Percentiles rank a stretch among this genome's conserved stretches.
These are phyloP conservation scores for Carex arenaria DNA, from an alignment of 202 grass and related monocot genomes.

Conservation along the genomic window DNA sequence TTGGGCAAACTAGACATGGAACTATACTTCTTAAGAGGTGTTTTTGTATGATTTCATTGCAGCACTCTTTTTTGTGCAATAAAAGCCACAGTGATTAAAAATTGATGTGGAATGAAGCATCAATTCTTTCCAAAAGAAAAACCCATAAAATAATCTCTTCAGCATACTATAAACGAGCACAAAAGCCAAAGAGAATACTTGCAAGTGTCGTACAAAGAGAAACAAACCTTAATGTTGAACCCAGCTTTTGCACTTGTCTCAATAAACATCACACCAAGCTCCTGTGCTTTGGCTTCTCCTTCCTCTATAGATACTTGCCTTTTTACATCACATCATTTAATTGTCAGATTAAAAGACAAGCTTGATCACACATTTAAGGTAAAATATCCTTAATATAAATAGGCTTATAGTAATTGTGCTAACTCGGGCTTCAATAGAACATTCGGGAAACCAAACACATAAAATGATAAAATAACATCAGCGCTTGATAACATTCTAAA, in stretches of 20 bases:
- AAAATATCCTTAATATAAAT: background rate
- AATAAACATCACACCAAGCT: slow-evolving; percentile 98
- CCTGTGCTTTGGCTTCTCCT: slow-evolving; percentile 88
- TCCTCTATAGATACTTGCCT: slow-evolving; percentile 64
- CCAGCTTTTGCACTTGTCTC: slow-evolving; percentile 99
- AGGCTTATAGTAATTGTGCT: background rate
- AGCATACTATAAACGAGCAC: background rate
- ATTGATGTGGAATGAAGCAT: background rate
- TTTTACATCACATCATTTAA: slow-evolving; percentile 12
- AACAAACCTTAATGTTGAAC: slow-evolving; percentile 93
- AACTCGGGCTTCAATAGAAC: background rate
- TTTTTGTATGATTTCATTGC: background rate
- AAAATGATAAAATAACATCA: slow-evolving; percentile 6
- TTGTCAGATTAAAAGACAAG: background rate
- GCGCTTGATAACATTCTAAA: background rate
- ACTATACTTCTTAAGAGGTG: background rate
- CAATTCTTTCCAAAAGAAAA: background rate
- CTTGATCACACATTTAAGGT: background rate
- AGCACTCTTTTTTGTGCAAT: background rate
- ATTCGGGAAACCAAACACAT: background rate
- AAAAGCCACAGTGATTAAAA: background rate
- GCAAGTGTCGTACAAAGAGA: background rate
- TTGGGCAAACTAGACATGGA: background rate
- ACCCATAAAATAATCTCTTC: background rate
- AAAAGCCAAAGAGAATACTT: background rate